A percentile compares a stretch with the other conserved stretches of the same genome.
phyloP scores from a whole-genome alignment of 2,329 filamentous ascomycete genomes.

The Domatiomyces globalis region DNA sequence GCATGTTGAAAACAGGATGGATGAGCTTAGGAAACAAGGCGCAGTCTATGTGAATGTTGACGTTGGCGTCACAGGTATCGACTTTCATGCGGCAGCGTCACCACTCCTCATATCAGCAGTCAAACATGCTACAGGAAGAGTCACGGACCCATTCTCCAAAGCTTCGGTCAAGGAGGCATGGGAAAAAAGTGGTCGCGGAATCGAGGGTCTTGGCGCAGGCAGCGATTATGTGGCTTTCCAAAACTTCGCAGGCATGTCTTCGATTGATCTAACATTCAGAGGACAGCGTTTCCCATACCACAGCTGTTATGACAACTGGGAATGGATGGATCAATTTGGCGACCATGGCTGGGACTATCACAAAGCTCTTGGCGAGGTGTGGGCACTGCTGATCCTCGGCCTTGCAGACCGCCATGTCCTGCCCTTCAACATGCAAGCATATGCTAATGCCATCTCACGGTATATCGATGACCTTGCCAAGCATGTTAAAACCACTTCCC shows the following conservation, averaged over 20 bases:
- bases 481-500: constrained; percentile 43
- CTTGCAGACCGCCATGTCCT: constrained; percentile 67
- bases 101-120: constrained; percentile 65
- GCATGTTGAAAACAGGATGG: constrained; percentile 74
- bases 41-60: constrained; percentile 89
- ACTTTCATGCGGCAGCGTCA: constrained; percentile 65
- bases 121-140: constrained; percentile 56
- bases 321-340: constrained; percentile 66
- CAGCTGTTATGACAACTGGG: constrained; percentile 79
- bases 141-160: constrained; percentile 48
- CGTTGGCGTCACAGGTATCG: constrained; percentile 58
- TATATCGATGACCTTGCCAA: constrained; percentile 55
- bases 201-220: constrained; percentile 57
- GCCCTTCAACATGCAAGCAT: constrained; percentile 65
- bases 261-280: constrained; percentile 68
- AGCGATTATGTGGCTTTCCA: constrained; percentile 87
- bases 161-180: constrained; percentile 61
- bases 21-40: constrained; percentile 56
- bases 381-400: constrained; percentile 71
- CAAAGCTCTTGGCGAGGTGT: constrained; percentile 60
- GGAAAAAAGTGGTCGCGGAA: constrained; percentile 46
- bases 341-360: constrained; percentile 80
- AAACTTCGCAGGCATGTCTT: constrained; percentile 75
- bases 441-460: constrained; percentile 48
- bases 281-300: constrained; percentile 56